Percentiles rank a stretch among this genome's conserved stretches.
Evolutionary conservation across 129 eudicot species (phyloP).

Genomic region (Ambrosia artemisiifolia): DNA sequence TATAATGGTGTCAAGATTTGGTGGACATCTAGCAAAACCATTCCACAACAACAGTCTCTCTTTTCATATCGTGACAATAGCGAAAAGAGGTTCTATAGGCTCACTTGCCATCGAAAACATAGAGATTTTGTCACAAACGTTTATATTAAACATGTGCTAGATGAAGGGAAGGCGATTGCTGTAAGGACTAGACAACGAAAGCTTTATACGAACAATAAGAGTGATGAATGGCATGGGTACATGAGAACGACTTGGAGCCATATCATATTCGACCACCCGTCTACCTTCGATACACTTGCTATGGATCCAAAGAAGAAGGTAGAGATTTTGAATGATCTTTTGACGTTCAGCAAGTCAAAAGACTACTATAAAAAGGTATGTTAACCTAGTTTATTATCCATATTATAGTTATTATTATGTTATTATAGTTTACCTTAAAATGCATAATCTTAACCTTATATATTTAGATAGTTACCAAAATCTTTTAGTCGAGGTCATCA

Average conservation of each 20-base stretch:
- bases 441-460: too few relatives aligned
- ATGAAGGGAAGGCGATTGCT: slow-evolving; percentile 48
- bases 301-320: slow-evolving; percentile 50
- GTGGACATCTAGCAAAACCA: slow-evolving; percentile 36
- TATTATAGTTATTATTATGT: too few relatives aligned
- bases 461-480: too few relatives aligned
- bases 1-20: slow-evolving; percentile 38
- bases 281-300: slow-evolving; percentile 53
- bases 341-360: slow-evolving; percentile 35
- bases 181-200: slow-evolving; percentile 38
- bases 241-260: slow-evolving; percentile 40
- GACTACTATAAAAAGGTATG: slow-evolving; percentile 40
- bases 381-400: too few relatives aligned
- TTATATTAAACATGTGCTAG: slow-evolving; percentile 43
- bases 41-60: slow-evolving; percentile 14
- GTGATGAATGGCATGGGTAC: slow-evolving; percentile 17
- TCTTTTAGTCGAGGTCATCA: too few relatives aligned
- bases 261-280: slow-evolving; percentile 53
- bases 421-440: too few relatives aligned
- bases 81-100: slow-evolving; percentile 39
- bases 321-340: slow-evolving; percentile 48
- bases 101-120: slow-evolving; percentile 36
- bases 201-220: slow-evolving; percentile 46
- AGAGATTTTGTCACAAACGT: slow-evolving; percentile 28
- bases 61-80: slow-evolving; percentile 30